Base-by-base conservation (phyloP, 2,329 filamentous ascomycete species). In the Ophiocordyceps robertsii region DNA sequence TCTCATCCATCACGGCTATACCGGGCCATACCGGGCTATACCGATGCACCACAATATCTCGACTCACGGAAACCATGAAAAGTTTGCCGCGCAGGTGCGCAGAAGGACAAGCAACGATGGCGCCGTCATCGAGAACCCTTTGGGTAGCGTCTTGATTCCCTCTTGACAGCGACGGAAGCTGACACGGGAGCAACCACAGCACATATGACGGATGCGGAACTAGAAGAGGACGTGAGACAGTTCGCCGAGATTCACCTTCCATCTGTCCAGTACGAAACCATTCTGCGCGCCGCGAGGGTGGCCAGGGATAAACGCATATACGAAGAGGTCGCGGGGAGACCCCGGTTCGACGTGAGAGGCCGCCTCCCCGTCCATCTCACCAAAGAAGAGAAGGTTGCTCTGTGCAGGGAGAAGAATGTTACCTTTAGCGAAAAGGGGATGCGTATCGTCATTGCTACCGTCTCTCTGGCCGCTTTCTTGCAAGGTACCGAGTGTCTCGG, bases 401-500 rank as follows among this genome's bases (percentile, higher is more conserved):
- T 68, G 24, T 51, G 51, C 12, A 51, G 54, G 2, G 65, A 68
- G 47, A 58, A 56, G 29, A 62, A 68, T 40, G 52, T 55, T 1
- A 50, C 63, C 0, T 64, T 66, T 33, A 63, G 62, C 10, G 58
- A 68, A 33, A 52, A 50, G 37, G 57, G 59, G 3, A 68, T 68
- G 59, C 45, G 56, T 14, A 53, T 59, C 11, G 64, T 68, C 41
- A 59, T 67, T 33, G 46, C 62, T 29, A 66, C 63, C 1, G 65
- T 69, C 12, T 66, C 64, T 3, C 53, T 68, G 3, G 65, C 66
- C 0, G 66, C 65, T 0, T 61, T 68, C 37, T 50, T 68, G 0
- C 66, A 68, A 48, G 52, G 52, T 53, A n/a, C n/a, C n/a, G 19
- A 44, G 40, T 5, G 7, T 16, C 33, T 5, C n/a, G 14, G 6